These are phyloP conservation scores for Spongiforma sp. DNA, from an alignment of 1,284 basidiomycete species.

Conservation along the genomic window DNA sequence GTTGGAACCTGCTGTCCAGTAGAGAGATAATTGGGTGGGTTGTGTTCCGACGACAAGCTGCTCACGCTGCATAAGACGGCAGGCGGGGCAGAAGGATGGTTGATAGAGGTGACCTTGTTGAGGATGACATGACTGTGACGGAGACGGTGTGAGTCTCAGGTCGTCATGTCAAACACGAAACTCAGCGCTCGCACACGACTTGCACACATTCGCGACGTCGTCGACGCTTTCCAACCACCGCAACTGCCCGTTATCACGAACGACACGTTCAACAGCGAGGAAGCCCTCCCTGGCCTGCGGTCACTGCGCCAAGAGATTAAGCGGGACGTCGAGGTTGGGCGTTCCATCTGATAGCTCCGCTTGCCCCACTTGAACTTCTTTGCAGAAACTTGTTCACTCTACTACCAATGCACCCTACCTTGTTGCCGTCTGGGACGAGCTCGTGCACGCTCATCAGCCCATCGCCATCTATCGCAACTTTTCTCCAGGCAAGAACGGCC, in stretches of 20 bases:
- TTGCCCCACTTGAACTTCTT: no score
- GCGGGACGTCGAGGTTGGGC: no score
- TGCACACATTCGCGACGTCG: no score
- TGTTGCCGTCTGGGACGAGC: constrained; percentile 78
- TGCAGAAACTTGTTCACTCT: no score
- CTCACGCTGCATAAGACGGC: constrained; percentile 20
- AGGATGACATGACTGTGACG: constrained; percentile 43
- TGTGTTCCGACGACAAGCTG: constrained; percentile 24
- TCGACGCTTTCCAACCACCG: no score
- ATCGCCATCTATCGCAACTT: constrained; percentile 63
- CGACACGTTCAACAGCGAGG: neutral
- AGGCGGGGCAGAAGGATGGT: constrained; percentile 18
- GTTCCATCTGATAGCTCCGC: no score
- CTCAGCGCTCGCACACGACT: no score
- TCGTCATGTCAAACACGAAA: no score
- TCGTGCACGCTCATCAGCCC: constrained; percentile 61
- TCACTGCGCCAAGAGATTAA: constrained; percentile 45
- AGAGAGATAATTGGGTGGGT: constrained; percentile 26
- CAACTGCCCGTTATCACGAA: constrained; percentile 16
- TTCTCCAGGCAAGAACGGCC: constrained; percentile 28
- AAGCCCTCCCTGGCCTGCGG: constrained; percentile 43
- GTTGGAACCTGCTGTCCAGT: constrained; percentile 26
- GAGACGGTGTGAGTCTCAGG: no score
- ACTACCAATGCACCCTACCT: constrained; percentile 78
- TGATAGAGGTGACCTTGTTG: constrained; percentile 42